phyloP scores from a whole-genome alignment of 2,329 filamentous ascomycete genomes.

The Paecilomyces sp. region DNA sequence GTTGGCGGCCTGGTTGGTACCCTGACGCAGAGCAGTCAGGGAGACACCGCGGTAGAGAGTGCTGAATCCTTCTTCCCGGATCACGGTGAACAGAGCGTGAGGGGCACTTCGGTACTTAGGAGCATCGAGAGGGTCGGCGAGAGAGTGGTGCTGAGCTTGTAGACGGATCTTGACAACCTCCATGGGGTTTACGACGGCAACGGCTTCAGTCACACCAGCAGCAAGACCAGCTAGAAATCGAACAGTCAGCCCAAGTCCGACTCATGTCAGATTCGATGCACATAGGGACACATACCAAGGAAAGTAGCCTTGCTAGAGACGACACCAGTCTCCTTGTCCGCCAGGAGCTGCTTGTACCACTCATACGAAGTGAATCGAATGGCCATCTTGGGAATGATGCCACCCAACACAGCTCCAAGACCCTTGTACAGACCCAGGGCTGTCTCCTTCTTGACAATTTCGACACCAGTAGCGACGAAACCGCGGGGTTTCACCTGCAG shows the following conservation, averaged over 20 bases:
- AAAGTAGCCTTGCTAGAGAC: conserved; percentile 69
- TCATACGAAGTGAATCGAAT: conserved; percentile 98
- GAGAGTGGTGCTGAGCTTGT: conserved; percentile 95
- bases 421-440: conserved; percentile 94
- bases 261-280: conserved; percentile 32
- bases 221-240: conserved; percentile 64
- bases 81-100: conserved; percentile 73
- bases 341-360: conserved; percentile 79
- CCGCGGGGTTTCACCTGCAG: conserved; percentile 65
- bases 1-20: conserved; percentile 96
- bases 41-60: conserved; percentile 90
- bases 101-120: conserved; percentile 97
- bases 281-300: conserved; percentile 44
- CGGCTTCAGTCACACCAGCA: conserved; percentile 92
- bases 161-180: conserved; percentile 98
- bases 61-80: conserved; percentile 81
- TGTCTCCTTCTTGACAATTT: conserved; percentile 86
- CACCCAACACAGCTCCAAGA: conserved; percentile 89
- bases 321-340: conserved; percentile 58
- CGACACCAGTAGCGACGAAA: conserved; percentile 75
- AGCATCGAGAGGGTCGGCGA: conserved; percentile 91
- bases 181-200: conserved; percentile 95
- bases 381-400: conserved; percentile 98
- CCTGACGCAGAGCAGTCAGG: conserved; percentile 87
- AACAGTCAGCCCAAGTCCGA: conserved; percentile 1